Evolutionary conservation across 2,329 filamentous ascomycete genomes (phyloP).

Genomic region (Diplodia seriata): DNA sequence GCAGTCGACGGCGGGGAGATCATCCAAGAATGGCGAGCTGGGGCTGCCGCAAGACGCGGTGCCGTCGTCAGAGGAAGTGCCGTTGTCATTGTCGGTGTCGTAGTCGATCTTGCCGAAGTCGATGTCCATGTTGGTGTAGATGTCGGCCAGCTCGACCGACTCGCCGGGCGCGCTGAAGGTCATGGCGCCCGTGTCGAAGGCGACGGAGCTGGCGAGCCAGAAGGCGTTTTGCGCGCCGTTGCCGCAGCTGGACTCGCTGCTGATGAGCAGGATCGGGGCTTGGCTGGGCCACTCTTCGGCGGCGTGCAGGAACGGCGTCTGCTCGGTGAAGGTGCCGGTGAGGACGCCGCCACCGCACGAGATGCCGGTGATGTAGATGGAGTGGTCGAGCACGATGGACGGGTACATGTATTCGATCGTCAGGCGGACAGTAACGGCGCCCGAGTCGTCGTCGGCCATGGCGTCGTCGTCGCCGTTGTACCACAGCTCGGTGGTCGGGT

Average conservation of each 20-base stretch:
- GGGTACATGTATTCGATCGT: conserved; percentile 32
- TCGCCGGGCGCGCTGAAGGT: conserved; percentile 31
- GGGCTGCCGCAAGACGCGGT: conserved; percentile 20
- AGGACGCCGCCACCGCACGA: conserved; percentile 20
- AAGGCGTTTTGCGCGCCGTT: conserved; percentile 31
- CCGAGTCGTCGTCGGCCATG: conserved; percentile 9
- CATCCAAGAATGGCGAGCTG: conserved; percentile 22
- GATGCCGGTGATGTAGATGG: conserved; percentile 32
- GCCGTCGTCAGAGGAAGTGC: neutral
- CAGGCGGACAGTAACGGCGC: conserved; percentile 14
- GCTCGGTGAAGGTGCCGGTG: conserved; percentile 28
- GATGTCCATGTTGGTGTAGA: conserved; percentile 24
- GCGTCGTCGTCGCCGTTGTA: conserved; percentile 23
- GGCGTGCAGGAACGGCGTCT: conserved; percentile 27
- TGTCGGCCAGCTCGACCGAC: conserved; percentile 19
- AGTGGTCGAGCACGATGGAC: conserved; percentile 34
- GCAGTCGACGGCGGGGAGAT: conserved; percentile 33
- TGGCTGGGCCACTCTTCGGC: conserved; percentile 25
- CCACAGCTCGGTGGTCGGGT: neutral
- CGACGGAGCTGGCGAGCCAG: conserved; percentile 32
- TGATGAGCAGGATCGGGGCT: conserved; percentile 31
- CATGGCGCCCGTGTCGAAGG: conserved; percentile 28
- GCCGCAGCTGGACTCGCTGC: conserved; percentile 31
- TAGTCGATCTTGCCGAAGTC: conserved; percentile 31
- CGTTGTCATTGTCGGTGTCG: neutral